These are phyloP conservation scores for Linum trigynum DNA, from an alignment of 345 rosid species.

Conservation along the genomic window DNA sequence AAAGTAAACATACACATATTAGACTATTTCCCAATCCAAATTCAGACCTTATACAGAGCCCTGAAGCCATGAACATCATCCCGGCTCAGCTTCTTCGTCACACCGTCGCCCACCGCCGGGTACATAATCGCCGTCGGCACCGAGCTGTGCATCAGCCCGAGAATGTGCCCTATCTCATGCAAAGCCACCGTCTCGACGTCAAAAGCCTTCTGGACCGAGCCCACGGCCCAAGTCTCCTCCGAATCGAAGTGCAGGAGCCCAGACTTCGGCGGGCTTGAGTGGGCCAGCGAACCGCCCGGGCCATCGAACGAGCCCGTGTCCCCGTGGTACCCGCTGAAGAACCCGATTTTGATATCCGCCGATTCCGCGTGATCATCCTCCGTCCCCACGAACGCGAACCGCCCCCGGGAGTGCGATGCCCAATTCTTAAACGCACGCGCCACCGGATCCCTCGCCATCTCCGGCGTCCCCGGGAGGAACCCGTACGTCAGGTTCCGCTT, in stretches of 20 bases:
- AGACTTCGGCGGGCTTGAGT: neutral
- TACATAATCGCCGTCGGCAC: constrained; percentile 12
- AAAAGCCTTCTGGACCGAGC: neutral
- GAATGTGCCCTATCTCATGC: constrained; percentile 20
- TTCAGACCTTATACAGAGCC: constrained; percentile 13
- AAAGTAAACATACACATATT: too few relatives aligned
- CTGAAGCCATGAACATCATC: constrained; percentile 19
- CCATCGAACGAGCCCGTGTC: neutral
- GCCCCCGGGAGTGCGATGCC: neutral
- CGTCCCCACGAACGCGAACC: neutral
- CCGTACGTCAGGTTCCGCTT: neutral
- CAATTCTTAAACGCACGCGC: neutral
- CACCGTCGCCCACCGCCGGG: neutral
- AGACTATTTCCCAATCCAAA: neutral
- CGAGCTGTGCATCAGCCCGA: constrained; percentile 11
- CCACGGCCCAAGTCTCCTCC: constrained; percentile 5
- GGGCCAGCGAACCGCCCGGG: neutral
- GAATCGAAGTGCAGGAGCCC: constrained; percentile 7
- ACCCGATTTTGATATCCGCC: constrained; percentile 12
- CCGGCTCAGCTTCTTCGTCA: neutral
- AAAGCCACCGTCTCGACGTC: constrained; percentile 9
- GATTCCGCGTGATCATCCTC: neutral
- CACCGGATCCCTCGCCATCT: neutral
- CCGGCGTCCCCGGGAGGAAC: neutral
- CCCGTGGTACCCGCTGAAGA: constrained; percentile 1